These are phyloP conservation scores for Helotiales sp. DNA, from an alignment of 2,329 filamentous ascomycete species.

Conservation along the genomic window DNA sequence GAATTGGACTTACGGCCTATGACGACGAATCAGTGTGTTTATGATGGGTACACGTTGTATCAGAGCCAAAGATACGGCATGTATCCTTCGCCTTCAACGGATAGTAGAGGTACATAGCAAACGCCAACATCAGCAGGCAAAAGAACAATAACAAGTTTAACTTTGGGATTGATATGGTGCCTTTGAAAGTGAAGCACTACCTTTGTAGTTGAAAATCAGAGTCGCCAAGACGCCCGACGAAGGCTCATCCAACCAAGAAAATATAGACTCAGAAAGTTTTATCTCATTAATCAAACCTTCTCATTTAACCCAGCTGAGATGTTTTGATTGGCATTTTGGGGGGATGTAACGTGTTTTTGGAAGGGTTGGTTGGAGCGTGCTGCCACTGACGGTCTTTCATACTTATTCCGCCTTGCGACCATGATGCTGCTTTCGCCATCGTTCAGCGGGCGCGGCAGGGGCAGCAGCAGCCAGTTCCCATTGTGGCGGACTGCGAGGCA, in stretches of 20 bases:
- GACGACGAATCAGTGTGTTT: neutral
- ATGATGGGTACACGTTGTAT: neutral
- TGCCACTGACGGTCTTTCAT: neutral
- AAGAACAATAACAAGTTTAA: neutral
- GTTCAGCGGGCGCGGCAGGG: no score
- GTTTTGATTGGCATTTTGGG: neutral
- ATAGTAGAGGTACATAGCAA: neutral
- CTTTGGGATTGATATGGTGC: neutral
- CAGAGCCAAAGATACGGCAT: neutral
- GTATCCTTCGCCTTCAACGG: neutral
- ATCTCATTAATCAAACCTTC: neutral
- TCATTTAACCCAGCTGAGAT: neutral
- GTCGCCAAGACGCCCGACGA: neutral
- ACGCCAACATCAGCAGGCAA: neutral
- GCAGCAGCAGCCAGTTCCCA: neutral
- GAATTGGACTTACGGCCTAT: slow-evolving; percentile 20
- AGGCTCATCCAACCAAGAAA: neutral
- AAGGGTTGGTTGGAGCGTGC: neutral
- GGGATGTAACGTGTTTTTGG: no score
- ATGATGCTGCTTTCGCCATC: neutral
- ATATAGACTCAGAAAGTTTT: neutral
- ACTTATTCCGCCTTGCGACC: neutral
- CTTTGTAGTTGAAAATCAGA: neutral
- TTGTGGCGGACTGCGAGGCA: neutral
- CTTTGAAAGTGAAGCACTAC: neutral